Percentiles rank a stretch among this genome's conserved stretches.
phyloP scores from a whole-genome alignment of 768 basidiomycete genomes.

The Auricularia heimuer region DNA sequence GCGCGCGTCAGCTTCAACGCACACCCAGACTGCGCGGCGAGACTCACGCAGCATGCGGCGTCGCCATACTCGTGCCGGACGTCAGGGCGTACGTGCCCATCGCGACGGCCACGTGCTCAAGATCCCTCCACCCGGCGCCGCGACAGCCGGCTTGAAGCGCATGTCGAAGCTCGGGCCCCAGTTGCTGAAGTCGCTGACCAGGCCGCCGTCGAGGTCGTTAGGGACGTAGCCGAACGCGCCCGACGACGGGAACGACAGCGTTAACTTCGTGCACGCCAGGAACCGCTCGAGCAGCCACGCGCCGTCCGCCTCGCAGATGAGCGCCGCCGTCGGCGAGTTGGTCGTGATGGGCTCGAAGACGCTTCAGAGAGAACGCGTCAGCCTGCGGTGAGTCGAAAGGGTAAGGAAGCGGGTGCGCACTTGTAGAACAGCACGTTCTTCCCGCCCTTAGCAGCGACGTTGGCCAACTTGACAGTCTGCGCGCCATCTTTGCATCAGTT shows the following conservation, averaged over 20 bases:
- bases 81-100: constrained; percentile 6
- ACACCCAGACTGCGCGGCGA: no score
- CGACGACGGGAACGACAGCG: constrained; percentile 1
- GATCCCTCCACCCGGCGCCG: constrained; percentile 13
- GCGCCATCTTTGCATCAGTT: no score
- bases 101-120: constrained; percentile 11
- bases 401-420: no score
- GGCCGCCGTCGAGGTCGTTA: constrained; percentile 20
- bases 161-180: constrained; percentile 26
- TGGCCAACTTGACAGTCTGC: constrained; percentile 12
- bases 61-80: no score
- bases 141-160: constrained; percentile 9
- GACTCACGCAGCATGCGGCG: background rate
- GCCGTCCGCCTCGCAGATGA: constrained; percentile 6
- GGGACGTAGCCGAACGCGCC: constrained; percentile 11
- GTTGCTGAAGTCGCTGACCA: constrained; percentile 16
- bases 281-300: constrained; percentile 3
- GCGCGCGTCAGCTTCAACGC: background rate
- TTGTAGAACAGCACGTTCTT: constrained; percentile 8
- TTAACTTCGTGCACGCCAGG: background rate
- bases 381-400: no score
- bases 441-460: constrained; percentile 13
- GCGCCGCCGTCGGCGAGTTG: background rate
- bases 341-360: background rate
- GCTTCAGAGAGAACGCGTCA: background rate